These are phyloP conservation scores for Cordyceps javanica DNA, from an alignment of 2,329 filamentous ascomycete species.

Conservation along the genomic window DNA sequence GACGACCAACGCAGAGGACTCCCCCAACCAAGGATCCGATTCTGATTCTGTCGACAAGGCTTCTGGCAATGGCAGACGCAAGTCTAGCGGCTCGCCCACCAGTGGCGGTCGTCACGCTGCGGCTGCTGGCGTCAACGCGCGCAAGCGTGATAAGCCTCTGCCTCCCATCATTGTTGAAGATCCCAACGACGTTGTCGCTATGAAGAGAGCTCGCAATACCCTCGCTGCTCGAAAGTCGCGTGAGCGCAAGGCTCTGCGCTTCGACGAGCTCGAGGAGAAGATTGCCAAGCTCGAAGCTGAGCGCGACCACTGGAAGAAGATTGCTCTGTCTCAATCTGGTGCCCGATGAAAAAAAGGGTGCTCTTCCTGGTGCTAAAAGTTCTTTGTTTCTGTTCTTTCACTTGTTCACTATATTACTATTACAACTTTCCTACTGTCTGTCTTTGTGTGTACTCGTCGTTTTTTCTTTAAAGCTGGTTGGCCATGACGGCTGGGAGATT, in stretches of 20 bases:
- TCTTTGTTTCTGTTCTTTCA: constrained; percentile 16
- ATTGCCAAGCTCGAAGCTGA: constrained; percentile 65
- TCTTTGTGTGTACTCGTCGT: not conserved
- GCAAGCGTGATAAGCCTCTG: constrained; percentile 74
- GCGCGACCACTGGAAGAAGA: constrained; percentile 59
- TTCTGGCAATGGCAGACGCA: constrained; percentile 38
- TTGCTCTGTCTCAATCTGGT: constrained; percentile 40
- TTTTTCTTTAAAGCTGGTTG: constrained; percentile 3
- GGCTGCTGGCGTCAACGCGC: constrained; percentile 62
- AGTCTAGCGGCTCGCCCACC: constrained; percentile 39
- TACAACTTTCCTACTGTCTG: not conserved
- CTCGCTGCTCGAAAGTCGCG: constrained; percentile 90
- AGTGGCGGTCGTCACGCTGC: constrained; percentile 57
- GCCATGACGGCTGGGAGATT: constrained; percentile 11
- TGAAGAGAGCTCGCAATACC: constrained; percentile 92
- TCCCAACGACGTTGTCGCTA: constrained; percentile 64
- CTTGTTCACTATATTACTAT: not conserved
- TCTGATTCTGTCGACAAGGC: constrained; percentile 38
- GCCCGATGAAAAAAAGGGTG: constrained; percentile 23
- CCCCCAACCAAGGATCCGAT: constrained; percentile 39
- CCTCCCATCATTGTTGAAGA: constrained; percentile 74
- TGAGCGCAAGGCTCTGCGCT: constrained; percentile 72
- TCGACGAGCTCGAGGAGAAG: constrained; percentile 67
- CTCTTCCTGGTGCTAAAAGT: constrained; percentile 16
- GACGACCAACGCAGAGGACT: constrained; percentile 29